Evolutionary conservation across 169 alveolate genomes (phyloP).

Genomic region (Eimeria praecox): DNA sequence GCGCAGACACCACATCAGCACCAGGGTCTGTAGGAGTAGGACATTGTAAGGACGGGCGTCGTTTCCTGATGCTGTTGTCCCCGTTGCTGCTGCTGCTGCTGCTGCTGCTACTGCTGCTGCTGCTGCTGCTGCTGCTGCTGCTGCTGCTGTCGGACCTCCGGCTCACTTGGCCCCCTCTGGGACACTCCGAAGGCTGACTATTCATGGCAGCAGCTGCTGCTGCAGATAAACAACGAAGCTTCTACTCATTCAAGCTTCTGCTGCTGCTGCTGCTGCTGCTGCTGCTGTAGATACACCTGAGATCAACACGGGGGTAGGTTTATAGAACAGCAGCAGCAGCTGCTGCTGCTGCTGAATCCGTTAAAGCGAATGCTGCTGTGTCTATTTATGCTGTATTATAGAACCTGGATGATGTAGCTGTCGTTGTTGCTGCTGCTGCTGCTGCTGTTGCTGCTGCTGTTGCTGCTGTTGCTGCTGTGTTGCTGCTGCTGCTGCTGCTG

Average conservation of each 20-base stretch:
- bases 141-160: conserved; percentile 8
- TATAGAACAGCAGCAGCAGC: conserved; percentile 12
- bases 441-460: conserved; percentile 30
- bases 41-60: background rate
- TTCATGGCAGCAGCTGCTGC: conserved; percentile 52
- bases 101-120: conserved; percentile 59
- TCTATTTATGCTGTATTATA: background rate
- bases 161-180: conserved; percentile 3
- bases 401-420: background rate
- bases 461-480: conserved; percentile 39
- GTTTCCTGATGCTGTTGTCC: conserved; percentile 1
- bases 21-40: background rate
- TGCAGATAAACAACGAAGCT: background rate
- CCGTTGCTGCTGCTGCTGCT: conserved; percentile 32
- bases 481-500: conserved; percentile 37
- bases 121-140: conserved; percentile 45
- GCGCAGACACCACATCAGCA: background rate
- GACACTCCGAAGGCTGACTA: background rate
- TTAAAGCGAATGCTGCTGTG: background rate
- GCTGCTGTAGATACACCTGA: conserved; percentile 8
- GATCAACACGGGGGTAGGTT: background rate
- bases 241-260: conserved; percentile 14
- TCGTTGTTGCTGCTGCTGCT: conserved; percentile 48
- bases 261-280: conserved; percentile 37
- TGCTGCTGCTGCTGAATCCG: conserved; percentile 10